phyloP scores from a whole-genome alignment of 108 stramenopile genomes.

The Nannochloropsis oceanica region DNA sequence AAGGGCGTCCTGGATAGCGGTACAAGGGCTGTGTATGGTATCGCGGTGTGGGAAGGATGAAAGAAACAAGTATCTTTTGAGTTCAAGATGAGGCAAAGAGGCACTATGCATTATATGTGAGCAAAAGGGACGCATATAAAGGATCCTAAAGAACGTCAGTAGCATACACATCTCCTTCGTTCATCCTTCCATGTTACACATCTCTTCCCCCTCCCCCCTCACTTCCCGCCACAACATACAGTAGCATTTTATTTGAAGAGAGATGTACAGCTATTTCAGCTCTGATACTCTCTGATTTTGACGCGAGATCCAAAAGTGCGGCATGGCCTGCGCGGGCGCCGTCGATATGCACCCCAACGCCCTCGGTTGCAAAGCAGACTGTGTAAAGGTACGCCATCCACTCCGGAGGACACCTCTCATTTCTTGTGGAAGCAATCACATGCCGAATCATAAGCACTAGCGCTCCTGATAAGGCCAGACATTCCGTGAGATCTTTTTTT shows the following conservation, averaged over 20 bases:
- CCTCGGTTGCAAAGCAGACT: neutral
- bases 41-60: no score
- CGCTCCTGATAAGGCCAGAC: neutral
- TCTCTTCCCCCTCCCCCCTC: no score
- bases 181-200: no score
- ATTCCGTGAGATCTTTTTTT: neutral
- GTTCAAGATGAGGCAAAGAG: no score
- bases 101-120: no score
- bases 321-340: neutral
- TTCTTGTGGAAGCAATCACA: neutral
- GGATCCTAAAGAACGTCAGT: no score
- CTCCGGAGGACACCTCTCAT: neutral
- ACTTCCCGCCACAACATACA: neutral
- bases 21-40: neutral
- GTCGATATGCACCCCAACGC: neutral
- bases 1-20: neutral
- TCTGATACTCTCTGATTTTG: neutral
- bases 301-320: neutral
- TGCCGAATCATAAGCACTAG: neutral
- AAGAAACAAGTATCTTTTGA: no score
- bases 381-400: neutral
- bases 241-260: neutral
- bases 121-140: no score
- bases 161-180: no score
- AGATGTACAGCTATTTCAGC: neutral